These are phyloP conservation scores for Wallacemonas sp. DNA, from an alignment of 208 protist species.

Conservation along the genomic window DNA sequence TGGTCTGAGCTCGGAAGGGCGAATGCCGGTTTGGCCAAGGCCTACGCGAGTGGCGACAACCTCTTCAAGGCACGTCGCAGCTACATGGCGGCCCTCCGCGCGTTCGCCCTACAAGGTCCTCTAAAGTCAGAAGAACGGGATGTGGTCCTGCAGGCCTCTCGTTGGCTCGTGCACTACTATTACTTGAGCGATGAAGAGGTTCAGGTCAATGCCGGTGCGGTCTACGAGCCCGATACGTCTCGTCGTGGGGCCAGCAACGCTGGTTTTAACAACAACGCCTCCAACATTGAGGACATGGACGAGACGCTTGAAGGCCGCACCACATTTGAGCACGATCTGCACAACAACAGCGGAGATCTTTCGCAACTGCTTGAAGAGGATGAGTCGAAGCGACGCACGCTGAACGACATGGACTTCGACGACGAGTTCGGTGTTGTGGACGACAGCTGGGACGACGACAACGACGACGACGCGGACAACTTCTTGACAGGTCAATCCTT, in stretches of 20 bases:
- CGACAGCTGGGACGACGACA: constrained; percentile 3
- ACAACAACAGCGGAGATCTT: constrained; percentile 73
- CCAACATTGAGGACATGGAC: not conserved
- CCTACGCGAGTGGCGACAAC: constrained; percentile 53
- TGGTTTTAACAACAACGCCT: constrained; percentile 6
- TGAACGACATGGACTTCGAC: constrained; percentile 19
- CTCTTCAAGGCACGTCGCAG: constrained; percentile 60
- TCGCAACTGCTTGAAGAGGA: constrained; percentile 55
- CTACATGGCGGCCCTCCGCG: constrained; percentile 60
- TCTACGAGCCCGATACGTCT: not conserved
- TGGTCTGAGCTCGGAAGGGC: constrained; percentile 71
- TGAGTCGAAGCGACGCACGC: constrained; percentile 39
- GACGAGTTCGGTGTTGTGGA: not conserved
- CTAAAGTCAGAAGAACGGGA: constrained; percentile 40
- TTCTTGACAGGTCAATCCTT: constrained; percentile 1
- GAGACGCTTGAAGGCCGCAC: constrained; percentile 3
- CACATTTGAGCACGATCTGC: constrained; percentile 40
- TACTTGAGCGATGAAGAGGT: constrained; percentile 78
- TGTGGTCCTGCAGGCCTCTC: constrained; percentile 62
- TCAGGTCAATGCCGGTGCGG: constrained; percentile 26
- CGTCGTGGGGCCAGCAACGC: not conserved
- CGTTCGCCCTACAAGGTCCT: constrained; percentile 34
- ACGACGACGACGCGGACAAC: not conserved
- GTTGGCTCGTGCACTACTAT: constrained; percentile 85
- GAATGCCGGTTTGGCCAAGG: constrained; percentile 59